phyloP scores from a whole-genome alignment of 176 grass and related monocot species.

The Rhipidocladum racemiflorum region DNA sequence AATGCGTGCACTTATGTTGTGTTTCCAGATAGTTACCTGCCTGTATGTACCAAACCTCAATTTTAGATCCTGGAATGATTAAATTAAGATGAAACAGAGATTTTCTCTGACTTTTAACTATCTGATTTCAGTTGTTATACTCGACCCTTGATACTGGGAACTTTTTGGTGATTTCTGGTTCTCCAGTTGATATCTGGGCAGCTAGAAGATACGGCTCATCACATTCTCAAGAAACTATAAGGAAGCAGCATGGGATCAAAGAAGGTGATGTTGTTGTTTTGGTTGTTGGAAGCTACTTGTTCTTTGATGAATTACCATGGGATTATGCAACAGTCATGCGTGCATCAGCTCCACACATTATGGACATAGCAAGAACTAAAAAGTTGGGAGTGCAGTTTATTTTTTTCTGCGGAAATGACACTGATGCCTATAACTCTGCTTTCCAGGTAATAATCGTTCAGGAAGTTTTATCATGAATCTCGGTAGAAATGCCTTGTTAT shows the following conservation, averaged over 20 bases:
- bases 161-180: constrained; percentile 88
- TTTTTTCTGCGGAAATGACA: constrained; percentile 79
- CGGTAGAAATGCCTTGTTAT: neutral
- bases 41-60: constrained; percentile 47
- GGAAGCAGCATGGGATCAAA: constrained; percentile 57
- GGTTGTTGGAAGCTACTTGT: constrained; percentile 71
- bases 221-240: constrained; percentile 44
- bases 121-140: constrained; percentile 81
- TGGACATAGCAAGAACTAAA: constrained; percentile 50
- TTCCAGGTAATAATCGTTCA: constrained; percentile 64
- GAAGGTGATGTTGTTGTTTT: constrained; percentile 71
- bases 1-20: constrained; percentile 68
- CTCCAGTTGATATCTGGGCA: constrained; percentile 64
- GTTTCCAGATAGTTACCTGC: constrained; percentile 84
- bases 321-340: constrained; percentile 60
- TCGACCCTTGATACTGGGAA: constrained; percentile 68
- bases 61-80: constrained; percentile 16
- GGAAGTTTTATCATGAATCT: constrained; percentile 4
- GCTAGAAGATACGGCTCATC: constrained; percentile 50
- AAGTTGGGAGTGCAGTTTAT: constrained; percentile 57
- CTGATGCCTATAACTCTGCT: constrained; percentile 55
- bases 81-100: constrained; percentile 4
- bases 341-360: constrained; percentile 56
- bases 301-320: constrained; percentile 82
- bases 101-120: constrained; percentile 33